Conservation (phyloP, 75 land plant species). For the Cupressus sempervirens region DNA sequence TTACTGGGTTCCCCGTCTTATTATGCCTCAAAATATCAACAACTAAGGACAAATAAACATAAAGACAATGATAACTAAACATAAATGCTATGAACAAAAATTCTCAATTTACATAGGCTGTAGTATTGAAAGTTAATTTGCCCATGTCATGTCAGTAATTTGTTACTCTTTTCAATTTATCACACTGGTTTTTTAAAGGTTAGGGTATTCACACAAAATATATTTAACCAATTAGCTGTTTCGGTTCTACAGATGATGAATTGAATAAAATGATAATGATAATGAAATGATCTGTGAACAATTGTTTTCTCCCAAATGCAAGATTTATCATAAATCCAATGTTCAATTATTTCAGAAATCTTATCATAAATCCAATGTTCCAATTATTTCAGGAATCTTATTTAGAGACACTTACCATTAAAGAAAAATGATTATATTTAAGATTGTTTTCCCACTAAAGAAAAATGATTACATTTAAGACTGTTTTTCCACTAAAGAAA, state of each 20-base stretch:
- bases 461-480: background rate
- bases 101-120: background rate
- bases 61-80: background rate
- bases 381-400: background rate
- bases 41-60: background rate
- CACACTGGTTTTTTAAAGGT: background rate
- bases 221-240: background rate
- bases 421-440: background rate
- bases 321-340: background rate
- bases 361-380: background rate
- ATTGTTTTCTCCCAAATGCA: background rate
- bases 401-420: background rate
- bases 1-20: background rate
- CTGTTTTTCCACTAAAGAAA: background rate
- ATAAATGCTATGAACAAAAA: background rate
- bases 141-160: background rate
- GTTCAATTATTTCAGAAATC: background rate
- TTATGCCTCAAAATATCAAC: background rate
- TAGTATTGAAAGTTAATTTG: no score
- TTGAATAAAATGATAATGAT: background rate
- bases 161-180: background rate
- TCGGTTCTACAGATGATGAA: background rate
- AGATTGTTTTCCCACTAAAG: background rate
- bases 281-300: background rate
- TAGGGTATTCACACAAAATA: background rate